A percentile compares a stretch with the other conserved stretches of the same genome.
Evolutionary conservation across 2,329 filamentous ascomycete species (phyloP).

Genomic region (Ceratocystis diversiconidia): DNA sequence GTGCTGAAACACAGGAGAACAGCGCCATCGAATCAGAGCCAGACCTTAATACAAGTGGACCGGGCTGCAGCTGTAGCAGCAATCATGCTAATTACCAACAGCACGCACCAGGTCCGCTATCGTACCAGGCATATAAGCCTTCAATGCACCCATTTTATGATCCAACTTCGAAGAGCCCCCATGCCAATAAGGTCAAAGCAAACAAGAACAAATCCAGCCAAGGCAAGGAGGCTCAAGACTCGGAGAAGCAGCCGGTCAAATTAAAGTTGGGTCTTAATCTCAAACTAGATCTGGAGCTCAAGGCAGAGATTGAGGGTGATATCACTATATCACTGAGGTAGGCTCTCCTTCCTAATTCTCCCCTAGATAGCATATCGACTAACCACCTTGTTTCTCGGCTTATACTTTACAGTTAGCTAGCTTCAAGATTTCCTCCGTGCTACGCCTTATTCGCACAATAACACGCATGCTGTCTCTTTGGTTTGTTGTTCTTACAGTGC

Average conservation of each 20-base stretch:
- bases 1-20: neutral
- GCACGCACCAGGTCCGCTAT: neutral
- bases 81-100: neutral
- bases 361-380: neutral
- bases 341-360: slow-evolving; percentile 17
- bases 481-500: slow-evolving; percentile 20
- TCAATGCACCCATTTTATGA: neutral
- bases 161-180: neutral
- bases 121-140: neutral
- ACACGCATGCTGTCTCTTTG: neutral
- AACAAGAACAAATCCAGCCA: slow-evolving; percentile 4
- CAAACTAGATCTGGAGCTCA: slow-evolving; percentile 63
- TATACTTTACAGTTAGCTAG: neutral
- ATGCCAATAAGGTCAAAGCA: slow-evolving; percentile 4
- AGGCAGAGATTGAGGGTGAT: slow-evolving; percentile 64
- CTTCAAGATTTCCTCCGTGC: neutral
- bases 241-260: slow-evolving; percentile 19
- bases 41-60: neutral
- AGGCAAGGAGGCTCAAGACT: neutral
- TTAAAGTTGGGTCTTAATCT: slow-evolving; percentile 59
- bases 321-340: slow-evolving; percentile 54
- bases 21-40: neutral
- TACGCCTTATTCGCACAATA: neutral
- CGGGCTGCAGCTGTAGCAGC: neutral
- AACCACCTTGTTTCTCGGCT: neutral